Evolutionary conservation across 495 filamentous ascomycete species (phyloP), one percentile per base, ranked within the genome.

Genomic region (Stereocaulon alpinum): DNA sequence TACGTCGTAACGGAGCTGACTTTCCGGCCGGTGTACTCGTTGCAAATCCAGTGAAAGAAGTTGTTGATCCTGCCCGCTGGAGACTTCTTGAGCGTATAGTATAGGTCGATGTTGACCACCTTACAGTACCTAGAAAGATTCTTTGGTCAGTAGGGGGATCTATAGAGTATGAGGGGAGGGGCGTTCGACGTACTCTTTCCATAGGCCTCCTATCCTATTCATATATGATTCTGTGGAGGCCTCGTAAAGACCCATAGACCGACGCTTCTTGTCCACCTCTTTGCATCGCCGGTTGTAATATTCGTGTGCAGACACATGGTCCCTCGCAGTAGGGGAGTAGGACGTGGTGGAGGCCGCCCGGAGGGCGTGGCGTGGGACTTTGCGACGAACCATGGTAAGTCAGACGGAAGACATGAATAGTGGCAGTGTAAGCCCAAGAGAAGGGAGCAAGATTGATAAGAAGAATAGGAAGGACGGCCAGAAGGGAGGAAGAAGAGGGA

Each of bases 131-230:
- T 56, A 22, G 40, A 56, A 11, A 22, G 30, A 17, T 30, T 50
- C 27, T 18, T 20, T 20, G 37, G 32, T 9, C 14, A n/a, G n/a
- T n/a, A n/a, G n/a, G n/a, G n/a, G n/a, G n/a, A n/a, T n/a, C n/a
- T n/a, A n/a, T n/a, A n/a, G n/a, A n/a, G n/a, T n/a, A n/a, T n/a
- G n/a, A n/a, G n/a, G n/a, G n/a, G n/a, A n/a, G n/a, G n/a, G n/a
- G n/a, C n/a, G n/a, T n/a, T n/a, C 55, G 3, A 45, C 58, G 40
- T 24, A 61, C 58, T 61, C 50, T 55, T 50, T 61, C 40, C 51
- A 61, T n/a, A 61, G 44, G 27, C 51, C 40, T 55, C 55, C 40
- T n/a, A 55, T 29, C 30, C 49, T 6, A 49, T 60, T 49, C 14
- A 48, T 60, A 14, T 60, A 22, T 41, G 37, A 55, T 6, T 60